Conservation (phyloP, 768 basidiomycete genomes). For the Termitomyces sp. region DNA sequence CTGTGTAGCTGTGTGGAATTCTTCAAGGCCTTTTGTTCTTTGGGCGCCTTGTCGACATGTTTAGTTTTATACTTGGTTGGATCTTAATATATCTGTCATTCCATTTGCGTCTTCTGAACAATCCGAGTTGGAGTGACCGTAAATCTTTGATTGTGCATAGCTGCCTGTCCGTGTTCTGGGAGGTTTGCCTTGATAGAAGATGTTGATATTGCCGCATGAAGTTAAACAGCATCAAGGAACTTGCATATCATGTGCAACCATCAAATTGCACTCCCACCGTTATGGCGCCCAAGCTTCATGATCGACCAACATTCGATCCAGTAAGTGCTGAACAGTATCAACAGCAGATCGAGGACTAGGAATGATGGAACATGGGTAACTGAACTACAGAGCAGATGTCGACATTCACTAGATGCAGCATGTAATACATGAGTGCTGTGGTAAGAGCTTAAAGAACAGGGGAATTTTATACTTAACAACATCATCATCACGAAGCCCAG, state of each 20-base stretch:
- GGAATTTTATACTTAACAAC: background rate
- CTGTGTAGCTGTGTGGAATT: conserved; percentile 2
- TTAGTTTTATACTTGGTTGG: background rate
- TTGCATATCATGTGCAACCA: background rate
- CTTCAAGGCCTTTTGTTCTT: conserved; percentile 1
- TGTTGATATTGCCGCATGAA: too few relatives aligned
- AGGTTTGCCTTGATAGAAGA: too few relatives aligned
- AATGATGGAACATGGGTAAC: background rate
- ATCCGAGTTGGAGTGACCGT: background rate
- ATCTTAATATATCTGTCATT: background rate
- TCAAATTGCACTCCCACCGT: background rate
- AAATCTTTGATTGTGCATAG: too few relatives aligned
- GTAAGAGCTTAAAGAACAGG: background rate
- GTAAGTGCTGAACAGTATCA: background rate
- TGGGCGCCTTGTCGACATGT: background rate
- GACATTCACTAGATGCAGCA: background rate
- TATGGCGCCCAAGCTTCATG: background rate
- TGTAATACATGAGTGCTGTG: background rate
- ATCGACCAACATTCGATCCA: background rate
- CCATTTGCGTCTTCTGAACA: background rate
- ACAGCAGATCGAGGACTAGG: background rate
- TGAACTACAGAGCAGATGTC: background rate
- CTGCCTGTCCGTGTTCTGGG: too few relatives aligned
- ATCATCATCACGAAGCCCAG: too few relatives aligned
- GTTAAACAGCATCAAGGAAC: too few relatives aligned